phyloP scores from a whole-genome alignment of 2,329 filamentous ascomycete species.

The Fusarium hostae region DNA sequence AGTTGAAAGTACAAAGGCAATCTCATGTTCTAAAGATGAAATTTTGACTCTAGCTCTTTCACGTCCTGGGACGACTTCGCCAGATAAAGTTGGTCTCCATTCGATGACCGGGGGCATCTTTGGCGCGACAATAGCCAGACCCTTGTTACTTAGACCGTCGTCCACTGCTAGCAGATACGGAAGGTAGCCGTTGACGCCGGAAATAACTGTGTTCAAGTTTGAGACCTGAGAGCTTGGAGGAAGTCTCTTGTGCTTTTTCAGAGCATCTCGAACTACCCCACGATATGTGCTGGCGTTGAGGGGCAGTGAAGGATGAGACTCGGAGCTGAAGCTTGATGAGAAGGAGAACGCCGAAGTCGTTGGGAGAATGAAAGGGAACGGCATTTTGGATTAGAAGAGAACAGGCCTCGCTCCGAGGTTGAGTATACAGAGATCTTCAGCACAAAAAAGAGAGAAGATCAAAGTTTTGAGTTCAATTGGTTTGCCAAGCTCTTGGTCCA shows the following conservation, averaged over 20 bases:
- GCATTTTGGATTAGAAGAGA: conserved; percentile 68
- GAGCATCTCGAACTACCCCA: conserved; percentile 80
- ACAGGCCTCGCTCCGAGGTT: background rate
- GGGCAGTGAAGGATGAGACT: conserved; percentile 89
- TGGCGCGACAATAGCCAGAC: conserved; percentile 62
- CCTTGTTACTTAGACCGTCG: conserved; percentile 69
- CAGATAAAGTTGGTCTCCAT: conserved; percentile 86
- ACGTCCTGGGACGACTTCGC: conserved; percentile 70
- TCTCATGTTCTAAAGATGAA: conserved; percentile 81
- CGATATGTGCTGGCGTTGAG: conserved; percentile 85
- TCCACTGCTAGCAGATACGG: conserved; percentile 86
- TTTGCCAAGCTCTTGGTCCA: conserved; percentile 39
- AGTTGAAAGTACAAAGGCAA: conserved; percentile 81
- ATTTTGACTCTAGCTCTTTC: conserved; percentile 75
- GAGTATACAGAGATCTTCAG: background rate
- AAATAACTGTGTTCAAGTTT: conserved; percentile 76
- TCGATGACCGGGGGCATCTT: conserved; percentile 71
- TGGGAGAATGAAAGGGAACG: conserved; percentile 87
- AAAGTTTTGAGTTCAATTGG: conserved; percentile 10
- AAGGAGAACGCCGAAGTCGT: conserved; percentile 91
- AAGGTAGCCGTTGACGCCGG: conserved; percentile 79
- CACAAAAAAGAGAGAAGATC: background rate
- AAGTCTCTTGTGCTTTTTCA: conserved; percentile 93
- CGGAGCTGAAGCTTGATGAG: conserved; percentile 78
- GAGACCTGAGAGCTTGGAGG: conserved; percentile 74